Evolutionary conservation across 371 early-diverging fungal genomes (phyloP).

Genomic region (Rhizopus delemar): DNA sequence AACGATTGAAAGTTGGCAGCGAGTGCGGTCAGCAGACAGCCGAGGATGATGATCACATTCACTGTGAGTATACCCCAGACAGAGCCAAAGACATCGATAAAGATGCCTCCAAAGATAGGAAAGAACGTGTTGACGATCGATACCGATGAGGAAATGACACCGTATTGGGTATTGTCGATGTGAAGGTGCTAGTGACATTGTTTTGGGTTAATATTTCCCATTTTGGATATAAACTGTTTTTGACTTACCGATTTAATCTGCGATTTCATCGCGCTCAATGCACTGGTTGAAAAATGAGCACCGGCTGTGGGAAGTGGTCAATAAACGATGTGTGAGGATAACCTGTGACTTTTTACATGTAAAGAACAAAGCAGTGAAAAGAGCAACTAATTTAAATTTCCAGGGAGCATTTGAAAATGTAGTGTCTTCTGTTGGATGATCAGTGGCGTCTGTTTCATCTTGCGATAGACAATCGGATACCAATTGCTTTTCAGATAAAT

Average conservation of each 20-base stretch:
- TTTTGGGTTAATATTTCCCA: no score
- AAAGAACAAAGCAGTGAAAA: conserved; percentile 38
- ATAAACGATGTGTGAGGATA: neutral
- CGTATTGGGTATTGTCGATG: conserved; percentile 70
- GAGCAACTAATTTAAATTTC: conserved; percentile 41
- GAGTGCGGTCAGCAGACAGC: conserved; percentile 60
- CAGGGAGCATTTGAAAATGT: conserved; percentile 41
- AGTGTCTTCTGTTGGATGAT: conserved; percentile 27
- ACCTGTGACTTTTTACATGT: conserved; percentile 25
- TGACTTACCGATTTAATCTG: conserved; percentile 61
- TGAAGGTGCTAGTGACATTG: conserved; percentile 20
- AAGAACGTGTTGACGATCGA: conserved; percentile 68
- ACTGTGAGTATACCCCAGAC: conserved; percentile 59
- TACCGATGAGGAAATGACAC: conserved; percentile 69
- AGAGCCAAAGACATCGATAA: conserved; percentile 71
- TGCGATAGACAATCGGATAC: neutral
- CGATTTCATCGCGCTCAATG: conserved; percentile 69
- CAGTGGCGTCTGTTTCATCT: no score
- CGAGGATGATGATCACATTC: conserved; percentile 57
- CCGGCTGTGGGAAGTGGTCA: conserved; percentile 49
- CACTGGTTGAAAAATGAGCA: conserved; percentile 72
- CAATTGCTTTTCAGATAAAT: neutral
- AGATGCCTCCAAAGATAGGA: conserved; percentile 67
- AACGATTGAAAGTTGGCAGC: conserved; percentile 58
- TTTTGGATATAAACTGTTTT: neutral